Evolutionary conservation across 805 yeast species (phyloP).

Genomic region (Yamadazyma sp.): DNA sequence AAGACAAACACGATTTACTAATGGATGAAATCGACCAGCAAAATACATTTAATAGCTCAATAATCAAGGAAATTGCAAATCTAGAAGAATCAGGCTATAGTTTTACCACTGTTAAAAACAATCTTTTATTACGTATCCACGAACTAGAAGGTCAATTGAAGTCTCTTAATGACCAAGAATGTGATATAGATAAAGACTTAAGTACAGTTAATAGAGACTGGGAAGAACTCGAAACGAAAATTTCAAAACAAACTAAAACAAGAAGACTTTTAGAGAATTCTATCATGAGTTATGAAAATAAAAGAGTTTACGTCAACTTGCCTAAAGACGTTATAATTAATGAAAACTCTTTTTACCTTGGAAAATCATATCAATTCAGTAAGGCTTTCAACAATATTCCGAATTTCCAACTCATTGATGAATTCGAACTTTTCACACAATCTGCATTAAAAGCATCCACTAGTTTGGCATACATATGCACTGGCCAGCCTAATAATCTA

Average conservation of each 20-base stretch:
- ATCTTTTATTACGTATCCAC: constrained; percentile 18
- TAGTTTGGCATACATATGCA: constrained; percentile 2
- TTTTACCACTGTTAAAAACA: constrained; percentile 14
- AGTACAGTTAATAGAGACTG: constrained; percentile 16
- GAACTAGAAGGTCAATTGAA: constrained; percentile 11
- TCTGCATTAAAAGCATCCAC: neutral
- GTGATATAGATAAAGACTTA: constrained; percentile 4
- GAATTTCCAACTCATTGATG: constrained; percentile 16
- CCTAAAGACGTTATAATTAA: constrained; percentile 4
- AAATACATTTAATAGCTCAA: constrained; percentile 6
- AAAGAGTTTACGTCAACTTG: constrained; percentile 21
- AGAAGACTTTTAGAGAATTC: constrained; percentile 48
- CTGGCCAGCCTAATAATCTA: constrained; percentile 1
- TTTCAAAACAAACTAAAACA: constrained; percentile 32
- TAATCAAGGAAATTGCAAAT: constrained; percentile 3
- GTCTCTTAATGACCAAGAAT: neutral
- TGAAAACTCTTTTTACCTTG: constrained; percentile 7
- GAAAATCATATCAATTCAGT: constrained; percentile 11
- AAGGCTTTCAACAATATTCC: constrained; percentile 14
- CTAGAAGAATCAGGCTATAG: constrained; percentile 18
- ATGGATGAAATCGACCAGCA: constrained; percentile 2
- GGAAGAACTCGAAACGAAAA: constrained; percentile 17
- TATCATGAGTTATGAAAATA: constrained; percentile 34
- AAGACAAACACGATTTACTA: neutral
- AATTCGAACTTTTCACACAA: constrained; percentile 18